Percentiles rank a stretch among this genome's conserved stretches.
These are phyloP conservation scores for Caulochytrium protostelioides DNA, from an alignment of 371 early-diverging fungal species.

Conservation along the genomic window DNA sequence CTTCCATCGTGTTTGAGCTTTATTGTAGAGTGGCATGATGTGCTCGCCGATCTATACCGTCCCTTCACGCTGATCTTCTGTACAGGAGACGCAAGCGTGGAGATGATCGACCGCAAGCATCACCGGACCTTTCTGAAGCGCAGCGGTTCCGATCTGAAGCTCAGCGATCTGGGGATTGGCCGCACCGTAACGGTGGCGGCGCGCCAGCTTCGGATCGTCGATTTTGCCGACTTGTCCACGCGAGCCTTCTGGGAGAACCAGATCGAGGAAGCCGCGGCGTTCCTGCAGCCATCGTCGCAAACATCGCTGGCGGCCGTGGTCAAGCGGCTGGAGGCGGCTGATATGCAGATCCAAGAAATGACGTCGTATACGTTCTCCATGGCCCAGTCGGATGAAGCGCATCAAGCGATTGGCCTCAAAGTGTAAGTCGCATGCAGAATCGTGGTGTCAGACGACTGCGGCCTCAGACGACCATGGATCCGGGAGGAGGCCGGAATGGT, in stretches of 20 bases:
- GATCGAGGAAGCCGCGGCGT: conserved; percentile 11
- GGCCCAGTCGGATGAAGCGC: not conserved
- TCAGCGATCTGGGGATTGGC: conserved; percentile 21
- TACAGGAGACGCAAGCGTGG: conserved; percentile 18
- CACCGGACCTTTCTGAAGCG: conserved; percentile 25
- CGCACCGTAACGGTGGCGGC: conserved; percentile 18
- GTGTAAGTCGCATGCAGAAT: not conserved
- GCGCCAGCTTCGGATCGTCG: conserved; percentile 16
- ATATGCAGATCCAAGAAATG: not conserved
- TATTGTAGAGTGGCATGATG: conserved; percentile 20
- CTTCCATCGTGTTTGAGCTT: no score
- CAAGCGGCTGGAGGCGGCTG: not conserved
- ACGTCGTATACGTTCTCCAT: conserved; percentile 1
- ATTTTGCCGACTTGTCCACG: conserved; percentile 25
- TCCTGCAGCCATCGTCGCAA: not conserved
- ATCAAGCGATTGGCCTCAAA: not conserved
- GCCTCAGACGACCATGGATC: no score
- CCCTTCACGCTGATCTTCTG: conserved; percentile 25
- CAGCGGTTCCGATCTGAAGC: conserved; percentile 9
- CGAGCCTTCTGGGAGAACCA: conserved; percentile 5
- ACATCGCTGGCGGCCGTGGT: not conserved
- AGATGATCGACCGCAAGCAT: conserved; percentile 29
- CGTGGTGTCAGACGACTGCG: no score
- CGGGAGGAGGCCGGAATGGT: no score
- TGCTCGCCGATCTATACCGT: conserved; percentile 19